Evolutionary conservation across 2,329 filamentous ascomycete species (phyloP).

Genomic region (Alternaria metachromatica): DNA sequence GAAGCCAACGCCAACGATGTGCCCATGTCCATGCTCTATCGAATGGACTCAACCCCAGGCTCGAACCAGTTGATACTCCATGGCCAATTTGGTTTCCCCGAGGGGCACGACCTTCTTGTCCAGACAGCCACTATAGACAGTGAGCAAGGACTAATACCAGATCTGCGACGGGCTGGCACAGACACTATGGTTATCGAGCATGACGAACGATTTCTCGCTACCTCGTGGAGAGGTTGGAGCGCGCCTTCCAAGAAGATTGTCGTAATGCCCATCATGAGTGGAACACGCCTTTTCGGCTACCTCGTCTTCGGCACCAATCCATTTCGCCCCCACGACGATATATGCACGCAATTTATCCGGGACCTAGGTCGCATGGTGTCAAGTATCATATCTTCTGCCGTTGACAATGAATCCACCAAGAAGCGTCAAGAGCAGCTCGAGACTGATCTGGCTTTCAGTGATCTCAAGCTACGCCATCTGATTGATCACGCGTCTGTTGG

Average conservation of each 20-base stretch:
- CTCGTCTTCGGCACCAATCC: constrained; percentile 47
- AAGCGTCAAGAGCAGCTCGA: constrained; percentile 41
- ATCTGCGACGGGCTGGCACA: constrained; percentile 34
- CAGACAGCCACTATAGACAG: constrained; percentile 30
- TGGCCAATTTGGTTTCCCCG: constrained; percentile 38
- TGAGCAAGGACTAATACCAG: constrained; percentile 35
- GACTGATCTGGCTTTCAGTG: constrained; percentile 43
- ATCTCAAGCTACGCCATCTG: constrained; percentile 44
- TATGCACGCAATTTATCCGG: constrained; percentile 41
- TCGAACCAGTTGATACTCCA: constrained; percentile 26
- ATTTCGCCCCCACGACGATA: constrained; percentile 39
- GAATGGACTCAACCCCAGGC: constrained; percentile 17
- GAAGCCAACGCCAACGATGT: constrained; percentile 37
- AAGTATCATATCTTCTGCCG: constrained; percentile 34
- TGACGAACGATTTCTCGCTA: constrained; percentile 39
- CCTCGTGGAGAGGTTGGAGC: constrained; percentile 39
- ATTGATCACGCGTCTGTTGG: constrained; percentile 46
- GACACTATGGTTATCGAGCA: constrained; percentile 30
- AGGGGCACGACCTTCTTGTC: constrained; percentile 35
- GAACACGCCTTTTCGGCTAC: constrained; percentile 33
- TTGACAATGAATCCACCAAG: constrained; percentile 27
- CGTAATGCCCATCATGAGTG: constrained; percentile 36
- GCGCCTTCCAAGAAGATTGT: constrained; percentile 33
- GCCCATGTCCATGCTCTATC: constrained; percentile 41
- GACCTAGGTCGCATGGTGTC: constrained; percentile 43